Evolutionary conservation across 805 yeast genomes (phyloP), one percentile per base, ranked within the genome.

Genomic region (Lachancea sp.): DNA sequence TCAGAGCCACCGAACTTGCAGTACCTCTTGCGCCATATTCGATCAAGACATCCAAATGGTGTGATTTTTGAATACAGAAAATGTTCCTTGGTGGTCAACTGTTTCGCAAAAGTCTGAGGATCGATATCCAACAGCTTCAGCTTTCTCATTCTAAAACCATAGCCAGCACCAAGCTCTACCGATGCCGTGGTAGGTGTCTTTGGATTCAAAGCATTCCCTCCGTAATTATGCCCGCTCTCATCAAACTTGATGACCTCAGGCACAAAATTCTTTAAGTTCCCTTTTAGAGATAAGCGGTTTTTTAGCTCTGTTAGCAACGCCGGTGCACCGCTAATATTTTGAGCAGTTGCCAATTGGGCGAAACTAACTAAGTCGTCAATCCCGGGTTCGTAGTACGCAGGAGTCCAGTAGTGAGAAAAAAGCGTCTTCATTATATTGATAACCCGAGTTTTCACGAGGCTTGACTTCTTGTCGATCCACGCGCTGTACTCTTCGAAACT

Each of bases 1-100:
- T 75, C 74, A 22, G 73, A 70, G 2, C 75, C 77, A 22, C 78
- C 79, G 47, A 69, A 58, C 39, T 68, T 55, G n/a, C 85, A 82
- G 39, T 81, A 77, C 55, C 76, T 78, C 48, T 75, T 75, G 19
- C 84, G 82, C 85, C 95, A 86, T 0, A 82, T 81, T 55, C 91
- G 78, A 40, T 82, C 79, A 40, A 89, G 66, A 57, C 93, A 81
- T 54, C 90, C 93, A 53, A 76, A 76, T 42, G 80, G 77, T 13
- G 80, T 75, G 38, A 91, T 84, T 47, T 75, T 72, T n/a, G 77
- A 67, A 60, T 83, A 90, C 27, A 80, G 65, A 36, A 73, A 75
- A 57, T 80, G 85, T 60, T 88, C 96, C 45, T 81, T 71, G n/a
- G 87, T 62, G 0, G 96, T 85, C 45, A 91, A 66, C 63, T 91